Conservation (phyloP, 2,329 filamentous ascomycete species). For the Coccinonectria pachysandricola region DNA sequence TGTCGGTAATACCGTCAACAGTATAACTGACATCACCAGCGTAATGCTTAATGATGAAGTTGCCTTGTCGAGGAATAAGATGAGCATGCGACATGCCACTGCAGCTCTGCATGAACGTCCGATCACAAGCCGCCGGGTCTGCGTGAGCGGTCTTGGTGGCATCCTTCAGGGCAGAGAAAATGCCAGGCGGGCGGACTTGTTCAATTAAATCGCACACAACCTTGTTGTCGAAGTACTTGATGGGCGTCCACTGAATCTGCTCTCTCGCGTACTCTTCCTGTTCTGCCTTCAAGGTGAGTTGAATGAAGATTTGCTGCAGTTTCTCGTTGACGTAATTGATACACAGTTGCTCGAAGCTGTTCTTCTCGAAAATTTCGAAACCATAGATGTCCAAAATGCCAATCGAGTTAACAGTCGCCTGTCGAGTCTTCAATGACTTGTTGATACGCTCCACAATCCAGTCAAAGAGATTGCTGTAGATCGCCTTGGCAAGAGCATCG, state of each 20-base stretch:
- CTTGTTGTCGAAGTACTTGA: constrained; percentile 99
- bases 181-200: constrained; percentile 75
- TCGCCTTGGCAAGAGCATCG: constrained; percentile 87
- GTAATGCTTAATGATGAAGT: constrained; percentile 98
- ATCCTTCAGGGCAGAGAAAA: constrained; percentile 94
- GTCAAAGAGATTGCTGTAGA: constrained; percentile 96
- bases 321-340: constrained; percentile 99
- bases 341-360: constrained; percentile 97
- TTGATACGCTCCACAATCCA: constrained; percentile 96
- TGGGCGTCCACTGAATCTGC: constrained; percentile 97
- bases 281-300: constrained; percentile 89
- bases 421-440: constrained; percentile 70
- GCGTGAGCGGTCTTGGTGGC: constrained; percentile 97
- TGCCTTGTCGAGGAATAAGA: constrained; percentile 83
- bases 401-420: constrained; percentile 70
- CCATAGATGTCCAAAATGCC: constrained; percentile 98
- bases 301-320: constrained; percentile 97
- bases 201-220: constrained; percentile 97
- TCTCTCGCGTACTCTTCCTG: constrained; percentile 95
- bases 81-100: constrained; percentile 88
- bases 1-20: constrained; percentile 94
- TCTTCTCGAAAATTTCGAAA: constrained; percentile 98
- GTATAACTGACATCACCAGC: constrained; percentile 93
- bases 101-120: constrained; percentile 88
- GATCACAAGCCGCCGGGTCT: constrained; percentile 85